These are phyloP conservation scores for Aspergillus sclerotioniger DNA, from an alignment of 495 filamentous ascomycete genomes.

Conservation along the genomic window DNA sequence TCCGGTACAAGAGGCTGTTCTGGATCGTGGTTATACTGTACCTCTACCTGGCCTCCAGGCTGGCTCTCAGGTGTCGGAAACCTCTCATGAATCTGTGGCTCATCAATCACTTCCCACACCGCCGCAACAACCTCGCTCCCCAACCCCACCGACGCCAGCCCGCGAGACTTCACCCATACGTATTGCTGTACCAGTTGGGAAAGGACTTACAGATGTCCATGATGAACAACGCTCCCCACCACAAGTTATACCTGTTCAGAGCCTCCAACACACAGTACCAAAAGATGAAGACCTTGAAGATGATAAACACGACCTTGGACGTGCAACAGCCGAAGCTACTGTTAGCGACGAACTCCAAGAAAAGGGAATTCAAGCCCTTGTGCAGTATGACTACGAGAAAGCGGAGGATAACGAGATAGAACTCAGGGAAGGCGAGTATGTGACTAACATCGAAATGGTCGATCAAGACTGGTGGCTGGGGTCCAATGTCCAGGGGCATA, in stretches of 20 bases:
- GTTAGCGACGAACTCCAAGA: conserved; percentile 25
- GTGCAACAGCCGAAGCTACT: conserved; percentile 58
- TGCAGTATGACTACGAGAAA: conserved; percentile 95
- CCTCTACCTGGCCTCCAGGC: conserved; percentile 72
- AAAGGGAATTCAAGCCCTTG: conserved; percentile 66
- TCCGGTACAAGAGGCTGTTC: conserved; percentile 33
- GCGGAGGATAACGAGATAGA: conserved; percentile 96
- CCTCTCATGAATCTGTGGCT: conserved; percentile 51
- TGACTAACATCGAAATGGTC: conserved; percentile 97
- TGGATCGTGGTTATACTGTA: conserved; percentile 55
- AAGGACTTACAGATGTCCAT: conserved; percentile 50
- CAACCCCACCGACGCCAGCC: conserved; percentile 56
- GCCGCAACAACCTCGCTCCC: conserved; percentile 59
- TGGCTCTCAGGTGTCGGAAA: conserved; percentile 47
- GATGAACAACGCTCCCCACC: conserved; percentile 50
- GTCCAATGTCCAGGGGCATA: conserved; percentile 73
- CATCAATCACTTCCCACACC: conserved; percentile 46
- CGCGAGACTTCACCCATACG: conserved; percentile 72
- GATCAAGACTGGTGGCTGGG: conserved; percentile 98
- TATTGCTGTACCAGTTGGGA: conserved; percentile 81
- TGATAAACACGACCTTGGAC: conserved; percentile 62
- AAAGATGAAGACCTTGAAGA: conserved; percentile 62
- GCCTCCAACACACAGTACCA: conserved; percentile 58
- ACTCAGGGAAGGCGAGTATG: conserved; percentile 81
- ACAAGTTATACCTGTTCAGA: conserved; percentile 54